phyloP scores from a whole-genome alignment of 164 flowering plant genomes.

The Umbellularia californica region DNA sequence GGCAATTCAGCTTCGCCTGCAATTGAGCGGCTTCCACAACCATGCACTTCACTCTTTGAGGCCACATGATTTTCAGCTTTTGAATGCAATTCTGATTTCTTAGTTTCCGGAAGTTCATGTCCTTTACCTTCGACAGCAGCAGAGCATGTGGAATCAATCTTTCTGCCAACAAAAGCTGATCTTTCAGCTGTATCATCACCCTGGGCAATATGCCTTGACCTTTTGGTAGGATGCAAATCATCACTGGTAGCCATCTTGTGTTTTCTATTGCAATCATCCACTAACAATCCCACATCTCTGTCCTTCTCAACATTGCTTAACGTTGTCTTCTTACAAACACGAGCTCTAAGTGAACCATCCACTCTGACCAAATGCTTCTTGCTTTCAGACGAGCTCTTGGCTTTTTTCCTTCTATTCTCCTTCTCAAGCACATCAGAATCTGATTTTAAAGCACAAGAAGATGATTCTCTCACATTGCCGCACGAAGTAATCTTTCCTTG shows the following conservation, averaged over 20 bases:
- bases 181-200: constrained; percentile 21
- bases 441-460: constrained; percentile 9
- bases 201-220: constrained; percentile 24
- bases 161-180: constrained; percentile 18
- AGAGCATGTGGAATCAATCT: constrained; percentile 20
- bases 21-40: constrained; percentile 19
- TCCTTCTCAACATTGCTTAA: constrained; percentile 6
- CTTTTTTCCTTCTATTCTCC: constrained; percentile 8
- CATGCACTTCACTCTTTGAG: constrained; percentile 20
- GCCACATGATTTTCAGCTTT: constrained; percentile 28
- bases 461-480: constrained; percentile 14
- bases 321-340: constrained; percentile 1
- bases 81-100: constrained; percentile 20
- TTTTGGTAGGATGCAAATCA: constrained; percentile 28
- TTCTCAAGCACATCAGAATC: constrained; percentile 16
- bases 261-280: constrained; percentile 20
- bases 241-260: constrained; percentile 19
- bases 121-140: constrained; percentile 22
- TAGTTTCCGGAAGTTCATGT: constrained; percentile 21
- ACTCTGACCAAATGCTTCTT: constrained; percentile 15
- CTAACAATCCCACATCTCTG: constrained; percentile 15
- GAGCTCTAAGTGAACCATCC: constrained; percentile 7
- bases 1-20: constrained; percentile 49
- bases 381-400: constrained; percentile 23
- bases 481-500: constrained; percentile 17